Conservation (phyloP, 192 early-diverging fungal genomes). For the Backusella circina region DNA sequence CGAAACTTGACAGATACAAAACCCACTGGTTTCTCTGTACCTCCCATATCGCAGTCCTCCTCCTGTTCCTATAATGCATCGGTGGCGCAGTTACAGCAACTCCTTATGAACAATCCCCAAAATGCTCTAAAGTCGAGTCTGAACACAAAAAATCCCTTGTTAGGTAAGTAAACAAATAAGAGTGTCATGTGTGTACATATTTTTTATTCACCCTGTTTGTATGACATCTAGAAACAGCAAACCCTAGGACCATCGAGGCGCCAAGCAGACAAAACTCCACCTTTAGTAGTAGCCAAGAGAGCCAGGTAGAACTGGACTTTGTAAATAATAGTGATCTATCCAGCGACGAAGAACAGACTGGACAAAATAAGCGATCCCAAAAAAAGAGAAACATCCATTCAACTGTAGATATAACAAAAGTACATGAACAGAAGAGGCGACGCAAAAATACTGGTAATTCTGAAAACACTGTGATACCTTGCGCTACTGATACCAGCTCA, state of each 20-base stretch:
- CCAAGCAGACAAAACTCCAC: constrained; percentile 14
- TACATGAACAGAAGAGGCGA: neutral
- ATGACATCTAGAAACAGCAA: neutral
- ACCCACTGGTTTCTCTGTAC: neutral
- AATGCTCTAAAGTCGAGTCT: constrained; percentile 11
- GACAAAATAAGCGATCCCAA: neutral
- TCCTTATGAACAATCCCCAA: constrained; percentile 19
- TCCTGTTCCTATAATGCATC: constrained; percentile 8
- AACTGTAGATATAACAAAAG: neutral
- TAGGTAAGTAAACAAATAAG: constrained; percentile 16
- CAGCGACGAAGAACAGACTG: neutral
- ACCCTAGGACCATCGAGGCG: neutral
- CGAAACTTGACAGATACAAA: constrained; percentile 2
- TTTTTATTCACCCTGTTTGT: constrained; percentile 6
- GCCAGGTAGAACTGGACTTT: neutral
- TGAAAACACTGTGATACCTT: neutral
- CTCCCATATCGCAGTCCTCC: neutral
- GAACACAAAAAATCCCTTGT: constrained; percentile 16
- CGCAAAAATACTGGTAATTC: neutral
- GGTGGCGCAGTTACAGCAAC: constrained; percentile 24
- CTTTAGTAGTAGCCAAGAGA: neutral
- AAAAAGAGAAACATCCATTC: neutral
- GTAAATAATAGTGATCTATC: constrained; percentile 5
- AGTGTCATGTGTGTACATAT: neutral
- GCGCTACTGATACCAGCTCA: neutral